phyloP scores from a whole-genome alignment of 2,329 filamentous ascomycete genomes.

The Apiospora pterosperma region DNA sequence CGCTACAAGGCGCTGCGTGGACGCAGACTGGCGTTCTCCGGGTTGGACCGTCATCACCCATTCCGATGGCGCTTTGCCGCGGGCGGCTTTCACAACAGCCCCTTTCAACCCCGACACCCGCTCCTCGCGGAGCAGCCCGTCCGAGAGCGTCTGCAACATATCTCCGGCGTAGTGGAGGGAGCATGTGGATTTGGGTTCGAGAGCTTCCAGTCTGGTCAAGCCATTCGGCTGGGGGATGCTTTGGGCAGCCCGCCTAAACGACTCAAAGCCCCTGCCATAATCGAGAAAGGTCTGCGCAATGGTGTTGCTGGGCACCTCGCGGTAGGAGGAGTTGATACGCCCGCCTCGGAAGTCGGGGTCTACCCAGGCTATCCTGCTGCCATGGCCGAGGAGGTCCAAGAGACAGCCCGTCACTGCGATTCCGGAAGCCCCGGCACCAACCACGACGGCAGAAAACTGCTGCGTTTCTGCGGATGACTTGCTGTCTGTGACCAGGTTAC shows the following conservation, averaged over 20 bases:
- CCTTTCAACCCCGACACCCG: constrained; percentile 36
- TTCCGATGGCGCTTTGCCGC: not conserved
- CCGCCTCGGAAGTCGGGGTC: constrained; percentile 54
- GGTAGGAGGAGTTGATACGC: constrained; percentile 50
- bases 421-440: not conserved
- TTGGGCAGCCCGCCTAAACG: constrained; percentile 30
- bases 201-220: constrained; percentile 46
- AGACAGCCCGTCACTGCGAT: not conserved
- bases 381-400: not conserved
- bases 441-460: not conserved
- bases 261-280: constrained; percentile 28
- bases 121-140: constrained; percentile 37
- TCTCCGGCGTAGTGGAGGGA: constrained; percentile 55
- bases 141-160: constrained; percentile 41
- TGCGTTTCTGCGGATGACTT: not conserved
- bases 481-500: not conserved
- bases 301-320: constrained; percentile 61
- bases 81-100: constrained; percentile 23
- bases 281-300: constrained; percentile 57
- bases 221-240: constrained; percentile 52
- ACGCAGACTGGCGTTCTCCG: not conserved
- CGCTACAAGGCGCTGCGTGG: not conserved
- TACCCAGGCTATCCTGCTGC: constrained; percentile 41
- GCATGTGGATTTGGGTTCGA: constrained; percentile 56
- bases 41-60: not conserved